Evolutionary conservation across 2,329 filamentous ascomycete species (phyloP).

Genomic region (Ophiostoma himal-ulmi): DNA sequence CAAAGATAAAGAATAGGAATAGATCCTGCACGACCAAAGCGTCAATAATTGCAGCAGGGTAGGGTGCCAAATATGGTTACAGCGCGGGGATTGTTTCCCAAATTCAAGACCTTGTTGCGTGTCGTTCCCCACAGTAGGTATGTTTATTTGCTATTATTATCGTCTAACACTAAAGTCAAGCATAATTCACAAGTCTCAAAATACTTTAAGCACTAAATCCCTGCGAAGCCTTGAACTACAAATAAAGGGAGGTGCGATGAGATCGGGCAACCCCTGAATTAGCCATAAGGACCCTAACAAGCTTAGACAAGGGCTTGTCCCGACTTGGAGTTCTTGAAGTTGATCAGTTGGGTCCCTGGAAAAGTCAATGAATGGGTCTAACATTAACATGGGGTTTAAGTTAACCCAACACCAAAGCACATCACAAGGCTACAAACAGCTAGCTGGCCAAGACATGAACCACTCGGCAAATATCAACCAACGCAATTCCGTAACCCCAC

Average conservation of each 20-base stretch:
- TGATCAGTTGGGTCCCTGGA: background rate
- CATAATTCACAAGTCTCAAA: background rate
- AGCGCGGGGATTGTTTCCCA: background rate
- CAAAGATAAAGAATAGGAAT: background rate
- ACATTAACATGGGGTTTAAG: background rate
- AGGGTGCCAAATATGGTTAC: slow-evolving; percentile 37
- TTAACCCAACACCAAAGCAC: background rate
- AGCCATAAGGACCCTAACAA: background rate
- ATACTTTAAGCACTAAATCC: background rate
- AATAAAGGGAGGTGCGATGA: background rate
- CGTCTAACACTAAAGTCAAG: slow-evolving; percentile 4
- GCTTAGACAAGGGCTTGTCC: background rate
- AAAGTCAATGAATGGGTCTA: background rate
- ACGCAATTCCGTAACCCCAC: background rate
- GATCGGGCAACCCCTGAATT: background rate
- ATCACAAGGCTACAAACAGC: background rate
- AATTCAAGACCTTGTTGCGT: background rate
- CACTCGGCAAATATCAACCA: background rate
- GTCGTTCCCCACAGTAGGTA: background rate
- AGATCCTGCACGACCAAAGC: too few species aligned
- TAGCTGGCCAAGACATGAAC: background rate
- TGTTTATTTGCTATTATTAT: background rate
- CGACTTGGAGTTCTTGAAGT: background rate
- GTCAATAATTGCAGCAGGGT: background rate
- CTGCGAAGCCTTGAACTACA: background rate